These are phyloP conservation scores for Tolypocladium guangdongense DNA, from an alignment of 2,329 filamentous ascomycete genomes.

Conservation along the genomic window DNA sequence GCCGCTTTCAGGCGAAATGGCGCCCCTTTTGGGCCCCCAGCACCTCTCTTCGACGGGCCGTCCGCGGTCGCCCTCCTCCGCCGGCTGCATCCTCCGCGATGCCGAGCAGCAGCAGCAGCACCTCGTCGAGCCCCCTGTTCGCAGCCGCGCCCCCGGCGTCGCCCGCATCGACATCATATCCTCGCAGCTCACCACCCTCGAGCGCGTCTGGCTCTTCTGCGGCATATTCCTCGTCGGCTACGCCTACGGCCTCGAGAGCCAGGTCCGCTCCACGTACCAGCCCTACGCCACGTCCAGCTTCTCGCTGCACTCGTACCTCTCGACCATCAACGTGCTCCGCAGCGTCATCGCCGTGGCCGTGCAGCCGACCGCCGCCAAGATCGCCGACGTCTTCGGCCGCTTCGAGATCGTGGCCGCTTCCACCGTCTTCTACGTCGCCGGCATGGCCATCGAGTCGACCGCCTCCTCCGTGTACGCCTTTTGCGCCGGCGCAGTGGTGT, in stretches of 20 bases:
- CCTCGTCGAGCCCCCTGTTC: background rate
- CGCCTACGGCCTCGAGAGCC: slow-evolving; percentile 46
- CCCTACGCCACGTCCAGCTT: slow-evolving; percentile 43
- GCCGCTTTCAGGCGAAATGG: background rate
- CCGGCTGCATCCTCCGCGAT: background rate
- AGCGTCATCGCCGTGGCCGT: slow-evolving; percentile 49
- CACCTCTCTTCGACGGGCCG: background rate
- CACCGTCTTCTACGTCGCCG: slow-evolving; percentile 43
- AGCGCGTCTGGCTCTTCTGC: slow-evolving; percentile 41
- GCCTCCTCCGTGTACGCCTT: slow-evolving; percentile 38
- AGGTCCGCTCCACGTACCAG: slow-evolving; percentile 40
- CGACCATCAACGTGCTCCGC: slow-evolving; percentile 47
- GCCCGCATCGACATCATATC: slow-evolving; percentile 39
- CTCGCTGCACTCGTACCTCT: slow-evolving; percentile 40
- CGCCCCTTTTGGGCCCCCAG: slow-evolving; percentile 1
- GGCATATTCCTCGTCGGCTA: slow-evolving; percentile 50
- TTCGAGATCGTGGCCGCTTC: slow-evolving; percentile 45
- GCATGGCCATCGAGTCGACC: slow-evolving; percentile 42
- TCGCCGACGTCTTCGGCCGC: slow-evolving; percentile 53
- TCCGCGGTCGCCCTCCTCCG: background rate
- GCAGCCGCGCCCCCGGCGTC: slow-evolving; percentile 28
- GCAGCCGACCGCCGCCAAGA: slow-evolving; percentile 47
- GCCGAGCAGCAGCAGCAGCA: background rate
- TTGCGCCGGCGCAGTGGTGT: slow-evolving; percentile 41
- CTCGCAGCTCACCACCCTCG: slow-evolving; percentile 29